Evolutionary conservation across 805 yeast species (phyloP).

Genomic region (Starmerella scarabaei): DNA sequence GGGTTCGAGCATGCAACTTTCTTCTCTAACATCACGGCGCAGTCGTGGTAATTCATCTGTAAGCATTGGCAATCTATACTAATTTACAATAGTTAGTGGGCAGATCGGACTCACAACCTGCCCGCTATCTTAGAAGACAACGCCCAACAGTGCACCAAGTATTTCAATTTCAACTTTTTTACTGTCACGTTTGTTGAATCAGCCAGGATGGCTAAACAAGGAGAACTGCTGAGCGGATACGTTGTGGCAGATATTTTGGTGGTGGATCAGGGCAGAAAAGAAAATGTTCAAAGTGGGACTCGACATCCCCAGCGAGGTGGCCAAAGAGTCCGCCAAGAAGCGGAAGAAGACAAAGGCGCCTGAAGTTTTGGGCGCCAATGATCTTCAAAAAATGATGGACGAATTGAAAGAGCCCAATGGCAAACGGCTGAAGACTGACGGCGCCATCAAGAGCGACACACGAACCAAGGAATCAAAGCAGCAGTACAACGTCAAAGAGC

Average conservation of each 20-base stretch:
- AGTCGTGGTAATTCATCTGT: too few species aligned
- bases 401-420: constrained; percentile 8
- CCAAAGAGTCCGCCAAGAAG: constrained; percentile 6
- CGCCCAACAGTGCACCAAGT: too few species aligned
- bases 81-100: too few species aligned
- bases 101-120: too few species aligned
- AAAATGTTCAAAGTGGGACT: constrained; percentile 17
- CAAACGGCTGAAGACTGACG: not conserved
- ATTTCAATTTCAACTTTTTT: too few species aligned
- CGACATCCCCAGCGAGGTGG: constrained; percentile 14
- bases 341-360: constrained; percentile 1
- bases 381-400: constrained; percentile 13
- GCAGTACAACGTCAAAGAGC: not conserved
- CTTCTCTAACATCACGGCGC: not conserved
- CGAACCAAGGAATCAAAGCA: not conserved
- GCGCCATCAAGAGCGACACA: not conserved
- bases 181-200: too few species aligned
- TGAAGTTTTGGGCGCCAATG: constrained; percentile 7
- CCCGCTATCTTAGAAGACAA: too few species aligned
- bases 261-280: not conserved
- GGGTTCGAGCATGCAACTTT: constrained; percentile 2
- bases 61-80: too few species aligned
- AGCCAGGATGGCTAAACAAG: too few species aligned
- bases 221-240: too few species aligned
- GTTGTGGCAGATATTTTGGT: too few species aligned